A percentile compares a stretch with the other conserved stretches of the same genome.
Evolutionary conservation across 257 asterid species (phyloP).

Genomic region (Scutellaria baicalensis): DNA sequence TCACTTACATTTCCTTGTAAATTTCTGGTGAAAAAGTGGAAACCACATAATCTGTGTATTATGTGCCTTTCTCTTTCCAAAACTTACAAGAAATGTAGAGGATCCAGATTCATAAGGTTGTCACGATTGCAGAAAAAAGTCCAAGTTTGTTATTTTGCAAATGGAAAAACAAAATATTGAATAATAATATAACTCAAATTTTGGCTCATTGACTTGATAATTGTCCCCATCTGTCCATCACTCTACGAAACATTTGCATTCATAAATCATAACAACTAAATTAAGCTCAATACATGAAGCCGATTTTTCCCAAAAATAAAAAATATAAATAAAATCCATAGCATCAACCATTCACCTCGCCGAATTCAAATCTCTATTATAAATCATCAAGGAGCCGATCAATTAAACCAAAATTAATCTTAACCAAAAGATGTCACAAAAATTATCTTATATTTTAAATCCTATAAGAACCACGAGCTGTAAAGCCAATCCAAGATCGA

Average conservation of each 20-base stretch:
- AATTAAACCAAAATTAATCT: background rate
- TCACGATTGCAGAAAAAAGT: background rate
- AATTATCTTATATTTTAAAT: background rate
- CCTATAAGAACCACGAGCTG: background rate
- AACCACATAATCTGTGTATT: too few relatives aligned
- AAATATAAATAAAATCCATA: background rate
- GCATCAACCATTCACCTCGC: background rate
- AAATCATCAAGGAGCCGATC: background rate
- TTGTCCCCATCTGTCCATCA: background rate
- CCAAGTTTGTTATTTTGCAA: background rate
- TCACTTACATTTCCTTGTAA: too few relatives aligned
- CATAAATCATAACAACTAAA: background rate
- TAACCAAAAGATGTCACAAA: background rate
- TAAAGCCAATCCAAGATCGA: slow-evolving; percentile 7
- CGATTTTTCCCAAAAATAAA: background rate
- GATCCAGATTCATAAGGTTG: background rate
- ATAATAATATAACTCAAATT: background rate
- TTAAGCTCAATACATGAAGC: background rate
- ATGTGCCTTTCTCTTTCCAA: too few relatives aligned
- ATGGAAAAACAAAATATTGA: background rate
- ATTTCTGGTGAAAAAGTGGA: too few relatives aligned
- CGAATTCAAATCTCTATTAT: background rate
- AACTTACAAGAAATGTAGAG: too few relatives aligned
- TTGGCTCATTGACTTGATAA: background rate
- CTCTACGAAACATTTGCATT: background rate